A percentile compares a stretch with the other conserved stretches of the same genome.
These are phyloP conservation scores for Hypoxylon subgilvum DNA, from an alignment of 495 filamentous ascomycete genomes.

Conservation along the genomic window DNA sequence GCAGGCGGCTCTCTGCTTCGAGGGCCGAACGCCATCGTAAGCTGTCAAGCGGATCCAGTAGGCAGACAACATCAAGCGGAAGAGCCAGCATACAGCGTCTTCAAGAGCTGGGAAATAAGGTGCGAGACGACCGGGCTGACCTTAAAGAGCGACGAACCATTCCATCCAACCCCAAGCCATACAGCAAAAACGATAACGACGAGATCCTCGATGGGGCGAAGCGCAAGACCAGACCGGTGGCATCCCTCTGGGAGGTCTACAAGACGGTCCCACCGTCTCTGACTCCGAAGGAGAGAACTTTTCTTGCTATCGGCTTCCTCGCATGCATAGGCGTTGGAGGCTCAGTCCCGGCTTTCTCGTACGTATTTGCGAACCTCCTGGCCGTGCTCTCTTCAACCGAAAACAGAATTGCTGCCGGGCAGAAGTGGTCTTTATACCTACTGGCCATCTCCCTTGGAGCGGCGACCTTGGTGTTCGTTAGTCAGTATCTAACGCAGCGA, in stretches of 20 bases:
- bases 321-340: slow-evolving; percentile 68
- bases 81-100: slow-evolving; percentile 25
- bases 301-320: slow-evolving; percentile 66
- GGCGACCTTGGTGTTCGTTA: slow-evolving; percentile 65
- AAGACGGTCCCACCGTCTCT: slow-evolving; percentile 75
- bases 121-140: slow-evolving; percentile 14
- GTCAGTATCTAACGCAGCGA: slow-evolving; percentile 72
- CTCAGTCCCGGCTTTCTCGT: slow-evolving; percentile 79
- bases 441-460: slow-evolving; percentile 72
- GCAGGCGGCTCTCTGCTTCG: slow-evolving; percentile 6
- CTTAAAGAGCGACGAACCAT: neutral
- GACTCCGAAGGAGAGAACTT: slow-evolving; percentile 52
- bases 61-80: neutral
- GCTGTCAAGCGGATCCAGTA: neutral
- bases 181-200: too few species aligned
- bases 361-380: slow-evolving; percentile 75
- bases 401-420: slow-evolving; percentile 52
- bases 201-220: slow-evolving; percentile 6
- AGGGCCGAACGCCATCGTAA: neutral
- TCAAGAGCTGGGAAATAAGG: slow-evolving; percentile 27
- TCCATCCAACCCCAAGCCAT: too few species aligned
- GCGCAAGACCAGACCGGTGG: slow-evolving; percentile 23
- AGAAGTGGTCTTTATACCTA: slow-evolving; percentile 72
- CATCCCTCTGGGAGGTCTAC: slow-evolving; percentile 67
- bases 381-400: slow-evolving; percentile 65